phyloP scores from a whole-genome alignment of 305 asterid genomes.

The Fraxinus greggii region DNA sequence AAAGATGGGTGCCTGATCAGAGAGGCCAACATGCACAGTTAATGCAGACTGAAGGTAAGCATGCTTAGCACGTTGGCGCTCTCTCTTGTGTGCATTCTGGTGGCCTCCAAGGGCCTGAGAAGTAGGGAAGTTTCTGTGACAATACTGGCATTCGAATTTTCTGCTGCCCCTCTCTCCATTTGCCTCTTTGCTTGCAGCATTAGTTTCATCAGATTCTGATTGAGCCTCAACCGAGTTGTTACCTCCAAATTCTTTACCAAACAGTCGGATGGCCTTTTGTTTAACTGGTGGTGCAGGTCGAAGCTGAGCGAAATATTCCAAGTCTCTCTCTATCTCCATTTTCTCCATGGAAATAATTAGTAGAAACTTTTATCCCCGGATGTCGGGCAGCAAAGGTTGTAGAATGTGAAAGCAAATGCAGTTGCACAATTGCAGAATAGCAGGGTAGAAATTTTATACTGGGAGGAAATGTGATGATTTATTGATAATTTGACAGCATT shows the following conservation, averaged over 20 bases:
- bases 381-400: background rate
- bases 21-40: conserved; percentile 32
- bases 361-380: background rate
- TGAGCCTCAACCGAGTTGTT: background rate
- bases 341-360: conserved; percentile 50
- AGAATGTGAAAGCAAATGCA: background rate
- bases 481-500: background rate
- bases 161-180: conserved; percentile 23
- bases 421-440: background rate
- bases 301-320: conserved; percentile 79
- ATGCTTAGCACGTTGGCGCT: conserved; percentile 54
- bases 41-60: conserved; percentile 42
- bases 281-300: conserved; percentile 41
- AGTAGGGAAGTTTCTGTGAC: conserved; percentile 64
- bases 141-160: conserved; percentile 65
- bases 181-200: background rate
- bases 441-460: background rate
- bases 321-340: conserved; percentile 59
- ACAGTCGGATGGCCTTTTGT: conserved; percentile 56
- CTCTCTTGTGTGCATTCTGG: conserved; percentile 68
- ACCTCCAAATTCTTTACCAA: conserved; percentile 68
- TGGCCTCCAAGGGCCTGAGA: conserved; percentile 74
- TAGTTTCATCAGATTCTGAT: background rate
- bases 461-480: background rate
- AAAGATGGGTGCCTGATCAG: conserved; percentile 26